Percentiles rank a stretch among this genome's conserved stretches.
phyloP scores from a whole-genome alignment of 108 stramenopile genomes.

The Hondaea fermentalgiana region DNA sequence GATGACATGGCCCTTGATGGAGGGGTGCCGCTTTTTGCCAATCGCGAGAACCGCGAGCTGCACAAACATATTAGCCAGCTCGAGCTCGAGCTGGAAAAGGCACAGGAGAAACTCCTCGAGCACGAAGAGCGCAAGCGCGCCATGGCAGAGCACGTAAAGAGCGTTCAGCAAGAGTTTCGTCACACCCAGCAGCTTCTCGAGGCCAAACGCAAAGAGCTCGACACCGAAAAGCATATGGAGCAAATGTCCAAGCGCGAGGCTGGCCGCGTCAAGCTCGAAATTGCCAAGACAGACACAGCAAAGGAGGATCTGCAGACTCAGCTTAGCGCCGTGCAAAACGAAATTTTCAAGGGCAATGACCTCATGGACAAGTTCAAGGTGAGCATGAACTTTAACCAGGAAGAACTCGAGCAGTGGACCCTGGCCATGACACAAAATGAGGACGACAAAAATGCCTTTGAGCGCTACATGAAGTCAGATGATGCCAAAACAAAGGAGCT shows the following conservation, averaged over 20 bases:
- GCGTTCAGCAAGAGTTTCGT: conserved; percentile 64
- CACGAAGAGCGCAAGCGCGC: conserved; percentile 56
- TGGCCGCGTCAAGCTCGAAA: conserved; percentile 43
- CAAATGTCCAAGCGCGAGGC: conserved; percentile 56
- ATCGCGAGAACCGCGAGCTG: conserved; percentile 36
- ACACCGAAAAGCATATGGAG: conserved; percentile 64
- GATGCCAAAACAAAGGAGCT: conserved; percentile 65
- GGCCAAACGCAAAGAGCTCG: conserved; percentile 63
- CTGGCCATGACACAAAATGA: conserved; percentile 73
- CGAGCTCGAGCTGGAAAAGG: neutral
- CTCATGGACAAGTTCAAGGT: conserved; percentile 63
- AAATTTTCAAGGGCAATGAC: conserved; percentile 57
- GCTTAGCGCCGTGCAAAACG: conserved; percentile 48
- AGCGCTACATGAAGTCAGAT: conserved; percentile 66
- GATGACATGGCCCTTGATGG: conserved; percentile 30
- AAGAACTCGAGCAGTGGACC: conserved; percentile 81
- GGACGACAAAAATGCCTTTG: conserved; percentile 62
- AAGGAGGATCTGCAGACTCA: conserved; percentile 30
- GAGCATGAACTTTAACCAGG: conserved; percentile 78
- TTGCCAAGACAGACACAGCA: conserved; percentile 22
- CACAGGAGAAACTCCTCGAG: conserved; percentile 19
- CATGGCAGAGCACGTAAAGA: conserved; percentile 72
- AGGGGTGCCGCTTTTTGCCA: conserved; percentile 42
- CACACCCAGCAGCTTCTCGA: conserved; percentile 65
- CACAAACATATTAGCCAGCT: conserved; percentile 31